A percentile compares a stretch with the other conserved stretches of the same genome.
These are phyloP conservation scores for Angomonas deanei DNA, from an alignment of 208 protist genomes.

Conservation along the genomic window DNA sequence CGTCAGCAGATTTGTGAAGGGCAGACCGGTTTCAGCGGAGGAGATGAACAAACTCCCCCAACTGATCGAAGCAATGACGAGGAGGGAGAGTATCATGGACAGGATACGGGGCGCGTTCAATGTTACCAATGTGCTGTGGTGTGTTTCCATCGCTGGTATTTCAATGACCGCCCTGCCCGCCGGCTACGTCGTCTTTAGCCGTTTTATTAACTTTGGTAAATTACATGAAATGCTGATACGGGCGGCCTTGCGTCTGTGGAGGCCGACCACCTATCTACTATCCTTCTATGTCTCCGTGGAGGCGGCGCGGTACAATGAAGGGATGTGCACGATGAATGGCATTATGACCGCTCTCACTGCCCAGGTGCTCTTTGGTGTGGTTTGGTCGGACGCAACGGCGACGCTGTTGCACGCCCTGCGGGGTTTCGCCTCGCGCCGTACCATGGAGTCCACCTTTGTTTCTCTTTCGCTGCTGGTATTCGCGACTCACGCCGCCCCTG, in stretches of 20 bases:
- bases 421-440: no score
- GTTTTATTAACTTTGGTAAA: not conserved
- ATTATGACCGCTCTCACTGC: constrained; percentile 1
- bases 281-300: constrained; percentile 4
- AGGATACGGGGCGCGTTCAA: constrained; percentile 3
- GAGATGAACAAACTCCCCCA: not conserved
- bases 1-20: not conserved
- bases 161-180: not conserved
- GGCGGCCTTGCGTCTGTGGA: not conserved
- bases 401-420: not conserved
- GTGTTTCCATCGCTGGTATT: not conserved
- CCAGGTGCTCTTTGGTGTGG: not conserved
- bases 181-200: not conserved
- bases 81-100: not conserved
- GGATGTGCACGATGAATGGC: constrained; percentile 4
- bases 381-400: not conserved
- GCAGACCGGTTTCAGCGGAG: not conserved
- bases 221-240: not conserved
- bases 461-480: not conserved
- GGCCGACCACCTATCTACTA: not conserved
- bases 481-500: constrained; percentile 5
- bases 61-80: constrained; percentile 4
- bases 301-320: constrained; percentile 2
- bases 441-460: not conserved
- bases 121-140: constrained; percentile 10